Conservation (phyloP, 192 early-diverging fungal species). For the Dimargaris verticillata region DNA sequence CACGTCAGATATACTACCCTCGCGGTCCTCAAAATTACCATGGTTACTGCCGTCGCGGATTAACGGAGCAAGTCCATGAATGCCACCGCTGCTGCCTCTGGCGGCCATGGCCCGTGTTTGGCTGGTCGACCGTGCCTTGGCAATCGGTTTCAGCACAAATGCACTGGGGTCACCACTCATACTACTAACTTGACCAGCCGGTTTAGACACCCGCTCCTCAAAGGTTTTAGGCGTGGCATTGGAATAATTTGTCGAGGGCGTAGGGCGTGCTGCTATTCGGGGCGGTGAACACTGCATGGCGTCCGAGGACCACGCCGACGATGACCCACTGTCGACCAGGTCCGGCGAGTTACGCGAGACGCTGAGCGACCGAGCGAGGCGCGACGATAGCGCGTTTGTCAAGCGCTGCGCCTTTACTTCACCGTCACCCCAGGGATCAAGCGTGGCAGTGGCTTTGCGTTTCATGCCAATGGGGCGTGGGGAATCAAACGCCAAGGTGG, state of each 20-base stretch:
- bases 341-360: neutral
- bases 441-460: neutral
- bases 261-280: neutral
- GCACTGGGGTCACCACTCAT: neutral
- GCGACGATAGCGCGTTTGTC: conserved; percentile 3
- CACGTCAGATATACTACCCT: no score
- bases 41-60: no score
- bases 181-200: neutral
- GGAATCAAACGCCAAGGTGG: neutral
- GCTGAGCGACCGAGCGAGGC: conserved; percentile 2
- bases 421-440: conserved; percentile 7
- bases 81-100: no score
- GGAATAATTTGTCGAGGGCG: neutral
- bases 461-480: neutral
- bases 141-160: neutral
- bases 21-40: no score
- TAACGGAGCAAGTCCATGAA: no score
- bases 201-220: neutral
- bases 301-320: neutral
- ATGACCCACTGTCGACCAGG: neutral
- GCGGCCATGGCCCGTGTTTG: no score
- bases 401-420: neutral
- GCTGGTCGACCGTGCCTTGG: conserved; percentile 6
- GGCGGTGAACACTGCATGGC: conserved; percentile 9
- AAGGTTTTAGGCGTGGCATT: neutral